Percentiles rank a stretch among this genome's conserved stretches.
phyloP scores from a whole-genome alignment of 2,329 filamentous ascomycete species.

The Trichophyton schoenleinii region DNA sequence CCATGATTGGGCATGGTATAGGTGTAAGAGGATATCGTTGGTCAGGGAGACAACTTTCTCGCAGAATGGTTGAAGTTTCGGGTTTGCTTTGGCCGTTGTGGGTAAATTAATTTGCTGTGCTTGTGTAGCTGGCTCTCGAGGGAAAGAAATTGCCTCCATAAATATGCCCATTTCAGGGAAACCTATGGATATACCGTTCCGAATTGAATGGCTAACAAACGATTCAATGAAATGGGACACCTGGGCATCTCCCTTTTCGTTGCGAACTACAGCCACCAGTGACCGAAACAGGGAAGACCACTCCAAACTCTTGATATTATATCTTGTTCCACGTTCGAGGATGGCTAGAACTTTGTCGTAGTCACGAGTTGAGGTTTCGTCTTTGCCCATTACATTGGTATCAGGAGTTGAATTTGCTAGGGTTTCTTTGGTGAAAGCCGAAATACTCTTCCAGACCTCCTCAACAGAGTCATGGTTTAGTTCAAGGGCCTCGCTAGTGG shows the following conservation, averaged over 20 bases:
- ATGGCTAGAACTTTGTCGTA: conserved; percentile 59
- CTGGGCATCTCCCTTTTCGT: conserved; percentile 56
- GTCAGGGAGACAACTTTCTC: conserved; percentile 19
- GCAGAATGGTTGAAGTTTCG: background rate
- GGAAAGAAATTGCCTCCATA: conserved; percentile 6
- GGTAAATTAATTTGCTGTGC: background rate
- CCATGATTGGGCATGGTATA: conserved; percentile 40
- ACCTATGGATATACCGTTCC: conserved; percentile 11
- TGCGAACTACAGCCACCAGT: conserved; percentile 44
- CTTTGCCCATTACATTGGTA: conserved; percentile 25
- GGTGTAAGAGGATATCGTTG: conserved; percentile 39
- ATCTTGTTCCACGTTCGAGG: conserved; percentile 46
- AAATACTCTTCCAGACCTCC: conserved; percentile 27
- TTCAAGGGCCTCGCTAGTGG: conserved; percentile 5
- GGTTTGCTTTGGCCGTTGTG: background rate
- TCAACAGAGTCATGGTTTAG: conserved; percentile 9
- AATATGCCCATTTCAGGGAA: background rate
- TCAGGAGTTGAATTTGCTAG: conserved; percentile 24
- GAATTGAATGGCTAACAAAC: conserved; percentile 44
- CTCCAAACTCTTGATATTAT: conserved; percentile 19
- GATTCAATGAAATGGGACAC: conserved; percentile 59
- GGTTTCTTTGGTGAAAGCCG: conserved; percentile 22
- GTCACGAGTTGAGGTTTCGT: conserved; percentile 47
- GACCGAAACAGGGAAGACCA: conserved; percentile 45
- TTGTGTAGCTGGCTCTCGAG: background rate